phyloP scores from a whole-genome alignment of 495 filamentous ascomycete species.

The Daldinia vernicosa region DNA sequence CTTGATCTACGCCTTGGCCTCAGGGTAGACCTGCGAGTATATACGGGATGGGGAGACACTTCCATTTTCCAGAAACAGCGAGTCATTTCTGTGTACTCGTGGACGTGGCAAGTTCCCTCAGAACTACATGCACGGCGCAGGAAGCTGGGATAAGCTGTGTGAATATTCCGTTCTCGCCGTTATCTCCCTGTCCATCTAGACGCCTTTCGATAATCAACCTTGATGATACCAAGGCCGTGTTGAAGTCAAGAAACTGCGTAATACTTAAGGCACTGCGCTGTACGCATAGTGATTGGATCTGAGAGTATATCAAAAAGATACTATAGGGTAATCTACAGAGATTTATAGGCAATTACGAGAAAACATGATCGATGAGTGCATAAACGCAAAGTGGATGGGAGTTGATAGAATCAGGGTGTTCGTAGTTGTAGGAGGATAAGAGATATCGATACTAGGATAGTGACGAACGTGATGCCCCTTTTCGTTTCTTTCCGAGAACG shows the following conservation, averaged over 20 bases:
- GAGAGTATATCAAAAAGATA: not conserved
- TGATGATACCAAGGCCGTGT: not conserved
- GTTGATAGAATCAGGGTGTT: not conserved
- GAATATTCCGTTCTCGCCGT: constrained; percentile 46
- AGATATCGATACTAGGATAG: not conserved
- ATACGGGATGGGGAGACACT: too few relatives aligned
- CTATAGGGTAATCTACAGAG: not conserved
- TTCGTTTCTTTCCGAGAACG: not conserved
- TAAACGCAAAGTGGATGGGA: not conserved
- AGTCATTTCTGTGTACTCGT: constrained; percentile 46
- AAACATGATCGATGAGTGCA: not conserved
- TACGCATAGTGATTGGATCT: not conserved
- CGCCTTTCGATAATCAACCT: constrained; percentile 43
- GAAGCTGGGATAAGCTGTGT: constrained; percentile 36
- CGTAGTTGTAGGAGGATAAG: not conserved
- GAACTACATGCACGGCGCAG: constrained; percentile 38
- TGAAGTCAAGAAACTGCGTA: not conserved
- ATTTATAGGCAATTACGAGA: not conserved
- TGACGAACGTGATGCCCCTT: not conserved
- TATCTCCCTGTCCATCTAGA: constrained; percentile 46
- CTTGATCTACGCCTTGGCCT: not conserved
- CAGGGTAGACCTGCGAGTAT: not conserved
- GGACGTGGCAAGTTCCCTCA: constrained; percentile 43
- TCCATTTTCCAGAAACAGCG: not conserved
- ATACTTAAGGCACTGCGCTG: not conserved